Base-by-base conservation (phyloP, 2,329 filamentous ascomycete genomes). In the Chrysoporthe deuterocubensis region DNA sequence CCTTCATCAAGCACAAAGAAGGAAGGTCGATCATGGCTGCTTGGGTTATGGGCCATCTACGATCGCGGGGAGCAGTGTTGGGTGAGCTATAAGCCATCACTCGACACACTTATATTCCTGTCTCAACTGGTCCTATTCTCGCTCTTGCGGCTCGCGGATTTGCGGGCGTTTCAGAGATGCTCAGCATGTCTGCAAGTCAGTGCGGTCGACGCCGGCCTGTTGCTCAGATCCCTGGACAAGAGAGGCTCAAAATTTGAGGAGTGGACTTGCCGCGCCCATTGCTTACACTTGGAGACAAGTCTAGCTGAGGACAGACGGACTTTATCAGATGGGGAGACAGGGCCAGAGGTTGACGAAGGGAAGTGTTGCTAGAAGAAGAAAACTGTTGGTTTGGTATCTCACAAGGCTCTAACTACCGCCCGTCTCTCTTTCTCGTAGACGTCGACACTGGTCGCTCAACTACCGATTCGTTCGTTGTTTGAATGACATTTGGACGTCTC, bases 351-450 rank as follows among this genome's bases (percentile, higher is more conserved):
- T 57, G 54, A 40, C 6, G 9, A 56, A 57, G 26, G 18, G 34
- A 4, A 40, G 16, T 21, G 13, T 2, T 61, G 43, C 26, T 43
- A 34, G 52, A 32, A 48, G n/a, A 43, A n/a, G 37, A 61, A 32
- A 46, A n/a, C n/a, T 48, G 58, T 61, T 61, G 58, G 7, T 48
- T 44, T 61, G 58, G 58, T 61, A 61, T 61, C 58, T 61, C 58
- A 42, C 42, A 44, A 26, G 21, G 42, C 58, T 61, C 42, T 61
- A 61, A 57, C 58, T 61, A 61, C 58, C 42, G 42, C 42, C 54
- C 9, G 37, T 40, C 54, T 40, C 32, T 40, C 34, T 37, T 44
- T 48, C 21, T 34, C 43, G 21, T 34, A 32, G 18, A 32, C n/a
- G 42, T 32, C 21, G 43, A 46, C 26, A 42, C 40, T 32, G 32